A percentile compares a stretch with the other conserved stretches of the same genome.
Evolutionary conservation across 2,329 filamentous ascomycete genomes (phyloP).

Genomic region (Penicillium sp.): DNA sequence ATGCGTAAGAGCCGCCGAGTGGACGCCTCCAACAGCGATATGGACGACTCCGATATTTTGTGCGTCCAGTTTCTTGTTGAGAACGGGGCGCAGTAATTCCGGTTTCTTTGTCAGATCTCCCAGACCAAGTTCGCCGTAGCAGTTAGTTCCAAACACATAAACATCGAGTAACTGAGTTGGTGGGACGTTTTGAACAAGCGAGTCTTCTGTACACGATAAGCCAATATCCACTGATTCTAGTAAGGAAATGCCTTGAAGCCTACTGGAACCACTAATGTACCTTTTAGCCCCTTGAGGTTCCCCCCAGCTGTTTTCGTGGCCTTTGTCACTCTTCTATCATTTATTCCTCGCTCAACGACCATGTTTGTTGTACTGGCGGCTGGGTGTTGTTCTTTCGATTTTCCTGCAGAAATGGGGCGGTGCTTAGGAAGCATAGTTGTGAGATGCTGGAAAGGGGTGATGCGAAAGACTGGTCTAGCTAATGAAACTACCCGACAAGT

Average conservation of each 20-base stretch:
- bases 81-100: background rate
- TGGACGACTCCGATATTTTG: background rate
- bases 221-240: background rate
- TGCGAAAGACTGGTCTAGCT: background rate
- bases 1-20: constrained; percentile 2
- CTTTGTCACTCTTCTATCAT: background rate
- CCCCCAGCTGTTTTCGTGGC: background rate
- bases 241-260: background rate
- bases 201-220: background rate
- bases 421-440: background rate
- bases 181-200: background rate
- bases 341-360: background rate
- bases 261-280: background rate
- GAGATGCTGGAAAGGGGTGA: background rate
- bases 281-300: background rate
- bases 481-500: background rate
- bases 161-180: background rate
- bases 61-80: background rate
- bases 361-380: background rate
- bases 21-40: constrained; percentile 1
- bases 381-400: background rate
- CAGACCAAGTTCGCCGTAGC: constrained; percentile 3
- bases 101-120: constrained; percentile 2
- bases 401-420: background rate
- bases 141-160: constrained; percentile 3